Evolutionary conservation across 208 protist species (phyloP).

Genomic region (Naegleria gruberi): DNA sequence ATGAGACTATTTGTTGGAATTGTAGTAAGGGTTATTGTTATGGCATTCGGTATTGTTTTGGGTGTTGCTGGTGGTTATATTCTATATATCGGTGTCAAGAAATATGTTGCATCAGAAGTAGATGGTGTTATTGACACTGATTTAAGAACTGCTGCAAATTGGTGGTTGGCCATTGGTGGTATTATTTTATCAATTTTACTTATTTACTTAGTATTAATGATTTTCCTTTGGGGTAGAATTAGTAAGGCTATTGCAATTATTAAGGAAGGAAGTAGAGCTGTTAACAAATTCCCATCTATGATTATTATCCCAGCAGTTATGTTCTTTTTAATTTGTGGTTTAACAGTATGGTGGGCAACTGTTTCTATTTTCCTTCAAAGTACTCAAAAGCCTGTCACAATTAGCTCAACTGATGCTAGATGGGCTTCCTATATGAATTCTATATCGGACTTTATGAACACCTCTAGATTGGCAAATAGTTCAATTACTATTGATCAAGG

Average conservation of each 20-base stretch:
- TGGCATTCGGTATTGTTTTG: not conserved
- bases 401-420: not conserved
- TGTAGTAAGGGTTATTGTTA: not conserved
- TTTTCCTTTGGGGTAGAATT: conserved; percentile 47
- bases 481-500: conserved; percentile 23
- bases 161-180: conserved; percentile 17
- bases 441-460: conserved; percentile 14
- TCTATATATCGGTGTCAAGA: not conserved
- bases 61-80: not conserved
- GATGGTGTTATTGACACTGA: not conserved
- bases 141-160: not conserved
- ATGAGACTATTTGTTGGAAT: conserved; percentile 23
- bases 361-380: conserved; percentile 32
- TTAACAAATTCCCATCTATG: conserved; percentile 41
- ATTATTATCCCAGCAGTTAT: conserved; percentile 52
- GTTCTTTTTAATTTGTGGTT: conserved; percentile 27
- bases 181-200: conserved; percentile 25
- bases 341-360: conserved; percentile 46
- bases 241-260: conserved; percentile 51
- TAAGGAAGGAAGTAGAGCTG: conserved; percentile 46
- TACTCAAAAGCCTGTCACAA: not conserved
- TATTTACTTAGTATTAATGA: conserved; percentile 40
- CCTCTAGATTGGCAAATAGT: not conserved
- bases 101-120: not conserved
- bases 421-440: conserved; percentile 12